A percentile compares a stretch with the other conserved stretches of the same genome.
Evolutionary conservation across 345 rosid species (phyloP).

Genomic region (Xanthoceras sorbifolium): DNA sequence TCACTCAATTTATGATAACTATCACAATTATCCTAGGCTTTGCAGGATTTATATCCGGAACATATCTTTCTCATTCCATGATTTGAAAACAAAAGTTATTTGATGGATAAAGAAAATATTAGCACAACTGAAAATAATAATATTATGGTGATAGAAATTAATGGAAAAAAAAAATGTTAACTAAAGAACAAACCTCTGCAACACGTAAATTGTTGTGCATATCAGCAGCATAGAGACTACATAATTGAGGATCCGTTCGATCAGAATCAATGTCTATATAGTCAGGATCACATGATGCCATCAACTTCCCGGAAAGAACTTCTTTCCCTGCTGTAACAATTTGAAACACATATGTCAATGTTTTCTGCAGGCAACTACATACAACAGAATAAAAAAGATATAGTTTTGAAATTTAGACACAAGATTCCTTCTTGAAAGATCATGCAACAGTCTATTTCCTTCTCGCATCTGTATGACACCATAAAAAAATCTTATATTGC

Average conservation of each 20-base stretch:
- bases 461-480: neutral
- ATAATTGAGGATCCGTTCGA: conserved; percentile 62
- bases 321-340: conserved; percentile 43
- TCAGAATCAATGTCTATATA: conserved; percentile 67
- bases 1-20: neutral
- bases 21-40: neutral
- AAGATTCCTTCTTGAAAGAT: neutral
- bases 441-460: neutral
- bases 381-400: neutral
- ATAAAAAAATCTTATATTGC: neutral
- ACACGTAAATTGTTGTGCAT: conserved; percentile 65
- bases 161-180: neutral
- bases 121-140: neutral
- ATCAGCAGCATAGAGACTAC: conserved; percentile 77
- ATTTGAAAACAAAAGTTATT: conserved; percentile 4
- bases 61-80: neutral
- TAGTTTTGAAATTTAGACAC: neutral
- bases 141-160: neutral
- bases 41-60: conserved; percentile 4
- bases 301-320: conserved; percentile 29
- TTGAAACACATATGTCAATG: conserved; percentile 21
- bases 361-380: conserved; percentile 15
- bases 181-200: conserved; percentile 69
- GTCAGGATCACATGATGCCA: conserved; percentile 35
- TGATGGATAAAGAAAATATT: conserved; percentile 6